Percentiles rank a stretch among this genome's conserved stretches.
Evolutionary conservation across 2,329 filamentous ascomycete genomes (phyloP).

Genomic region (Pseudogymnoascus destructans): DNA sequence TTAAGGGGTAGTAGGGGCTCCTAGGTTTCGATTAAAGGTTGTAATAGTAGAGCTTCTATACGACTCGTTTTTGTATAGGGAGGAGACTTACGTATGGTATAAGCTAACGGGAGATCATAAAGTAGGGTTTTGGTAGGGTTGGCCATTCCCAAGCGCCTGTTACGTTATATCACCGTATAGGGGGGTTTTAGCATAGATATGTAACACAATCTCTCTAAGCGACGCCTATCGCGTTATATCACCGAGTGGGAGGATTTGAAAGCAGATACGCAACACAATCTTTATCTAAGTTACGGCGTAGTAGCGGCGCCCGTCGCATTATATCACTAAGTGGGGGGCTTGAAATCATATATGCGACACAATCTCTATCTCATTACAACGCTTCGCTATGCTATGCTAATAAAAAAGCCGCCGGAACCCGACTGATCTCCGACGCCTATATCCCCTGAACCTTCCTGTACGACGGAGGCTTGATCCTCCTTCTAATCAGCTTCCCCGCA

Average conservation of each 20-base stretch:
- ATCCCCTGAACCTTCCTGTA: conserved; percentile 83
- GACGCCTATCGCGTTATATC: not conserved
- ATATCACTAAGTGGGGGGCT: not conserved
- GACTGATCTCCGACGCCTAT: conserved; percentile 10
- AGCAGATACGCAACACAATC: too few relatives aligned
- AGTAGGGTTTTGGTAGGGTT: not conserved
- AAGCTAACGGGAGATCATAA: not conserved
- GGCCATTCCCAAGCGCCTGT: not conserved
- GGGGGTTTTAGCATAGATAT: too few relatives aligned
- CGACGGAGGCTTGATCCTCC: conserved; percentile 79
- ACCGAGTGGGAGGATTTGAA: too few relatives aligned
- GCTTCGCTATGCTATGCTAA: conserved; percentile 4
- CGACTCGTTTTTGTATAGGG: too few relatives aligned
- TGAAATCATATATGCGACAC: not conserved
- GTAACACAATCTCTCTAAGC: too few relatives aligned
- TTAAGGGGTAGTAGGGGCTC: too few relatives aligned
- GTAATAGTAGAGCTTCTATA: too few relatives aligned
- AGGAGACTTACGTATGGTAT: not conserved
- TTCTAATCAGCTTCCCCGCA: conserved; percentile 68
- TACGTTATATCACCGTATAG: too few relatives aligned
- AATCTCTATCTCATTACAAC: not conserved
- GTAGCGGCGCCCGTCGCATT: not conserved
- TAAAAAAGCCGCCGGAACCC: not conserved
- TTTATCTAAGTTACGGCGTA: not conserved
- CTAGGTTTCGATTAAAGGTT: too few relatives aligned